Percentiles rank a stretch among this genome's conserved stretches.
phyloP scores from a whole-genome alignment of 371 early-diverging fungal genomes.

The Apophysomyces trapeziformis region DNA sequence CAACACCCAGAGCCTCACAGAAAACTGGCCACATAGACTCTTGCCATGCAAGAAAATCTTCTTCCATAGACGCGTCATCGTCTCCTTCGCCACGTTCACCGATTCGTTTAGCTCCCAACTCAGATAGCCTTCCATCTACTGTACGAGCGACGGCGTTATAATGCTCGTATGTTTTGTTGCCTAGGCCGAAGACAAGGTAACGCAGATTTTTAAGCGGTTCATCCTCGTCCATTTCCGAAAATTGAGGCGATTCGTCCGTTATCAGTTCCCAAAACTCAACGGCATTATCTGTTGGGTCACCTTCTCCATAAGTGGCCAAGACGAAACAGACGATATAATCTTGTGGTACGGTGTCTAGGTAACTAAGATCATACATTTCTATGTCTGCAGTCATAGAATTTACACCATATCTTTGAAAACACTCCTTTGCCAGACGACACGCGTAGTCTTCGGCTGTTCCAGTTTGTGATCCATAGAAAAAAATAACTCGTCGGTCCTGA shows the following conservation, averaged over 20 bases:
- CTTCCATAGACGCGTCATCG: slow-evolving; percentile 94
- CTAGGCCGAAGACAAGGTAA: slow-evolving; percentile 93
- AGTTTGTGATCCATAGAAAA: slow-evolving; percentile 96
- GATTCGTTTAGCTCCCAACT: slow-evolving; percentile 79
- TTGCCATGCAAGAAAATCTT: slow-evolving; percentile 95
- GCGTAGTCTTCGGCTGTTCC: slow-evolving; percentile 98
- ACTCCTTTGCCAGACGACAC: slow-evolving; percentile 84
- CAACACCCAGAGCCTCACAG: slow-evolving; percentile 74
- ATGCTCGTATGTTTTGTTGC: slow-evolving; percentile 97
- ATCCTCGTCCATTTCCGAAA: slow-evolving; percentile 59
- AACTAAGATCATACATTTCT: slow-evolving; percentile 86
- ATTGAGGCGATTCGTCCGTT: slow-evolving; percentile 70
- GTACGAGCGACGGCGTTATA: slow-evolving; percentile 84
- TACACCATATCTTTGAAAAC: slow-evolving; percentile 74
- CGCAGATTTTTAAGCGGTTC: slow-evolving; percentile 66
- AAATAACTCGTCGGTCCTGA: slow-evolving; percentile 70
- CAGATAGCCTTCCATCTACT: slow-evolving; percentile 64
- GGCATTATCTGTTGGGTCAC: slow-evolving; percentile 94
- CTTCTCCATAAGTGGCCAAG: slow-evolving; percentile 90
- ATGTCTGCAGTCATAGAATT: slow-evolving; percentile 81
- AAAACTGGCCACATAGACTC: slow-evolving; percentile 80
- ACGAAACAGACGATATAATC: slow-evolving; percentile 78
- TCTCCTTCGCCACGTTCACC: slow-evolving; percentile 93
- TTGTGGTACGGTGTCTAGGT: slow-evolving; percentile 69
- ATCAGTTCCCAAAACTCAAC: slow-evolving; percentile 84